phyloP scores from a whole-genome alignment of 129 eudicot genomes.

The Flaveria robusta region DNA sequence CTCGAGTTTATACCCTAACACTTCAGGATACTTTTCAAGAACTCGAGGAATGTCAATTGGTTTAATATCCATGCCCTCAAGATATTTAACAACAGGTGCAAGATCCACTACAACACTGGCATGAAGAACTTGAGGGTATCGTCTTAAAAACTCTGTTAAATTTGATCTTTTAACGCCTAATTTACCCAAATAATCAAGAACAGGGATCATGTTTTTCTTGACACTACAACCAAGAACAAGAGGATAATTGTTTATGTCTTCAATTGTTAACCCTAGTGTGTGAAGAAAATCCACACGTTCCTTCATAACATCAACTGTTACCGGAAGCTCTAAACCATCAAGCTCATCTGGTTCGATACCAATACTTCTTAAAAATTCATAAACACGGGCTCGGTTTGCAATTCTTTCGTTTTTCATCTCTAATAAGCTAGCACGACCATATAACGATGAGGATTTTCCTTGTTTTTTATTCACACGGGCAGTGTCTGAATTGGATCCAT shows the following conservation, averaged over 20 bases:
- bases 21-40: slow-evolving; percentile 87
- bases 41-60: slow-evolving; percentile 77
- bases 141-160: slow-evolving; percentile 65
- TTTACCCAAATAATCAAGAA: slow-evolving; percentile 88
- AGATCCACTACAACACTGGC: slow-evolving; percentile 96
- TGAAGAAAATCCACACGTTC: slow-evolving; percentile 94
- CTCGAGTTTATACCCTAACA: slow-evolving; percentile 91
- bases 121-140: slow-evolving; percentile 96
- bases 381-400: slow-evolving; percentile 79
- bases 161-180: slow-evolving; percentile 70
- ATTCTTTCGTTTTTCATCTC: slow-evolving; percentile 78
- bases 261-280: slow-evolving; percentile 78
- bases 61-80: slow-evolving; percentile 86
- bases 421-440: slow-evolving; percentile 74
- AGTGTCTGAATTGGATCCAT: slow-evolving; percentile 49
- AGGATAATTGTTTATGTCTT: slow-evolving; percentile 87
- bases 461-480: slow-evolving; percentile 36
- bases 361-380: slow-evolving; percentile 70
- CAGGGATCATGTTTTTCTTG: slow-evolving; percentile 97
- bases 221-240: slow-evolving; percentile 99
- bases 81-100: slow-evolving; percentile 87
- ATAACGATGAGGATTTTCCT: slow-evolving; percentile 56
- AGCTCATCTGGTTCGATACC: slow-evolving; percentile 88
- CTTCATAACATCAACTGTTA: slow-evolving; percentile 90
- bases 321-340: slow-evolving; percentile 93